Percentiles rank a stretch among this genome's conserved stretches.
Evolutionary conservation across 2,329 filamentous ascomycete genomes (phyloP).

Genomic region (Colletotrichum sp.): DNA sequence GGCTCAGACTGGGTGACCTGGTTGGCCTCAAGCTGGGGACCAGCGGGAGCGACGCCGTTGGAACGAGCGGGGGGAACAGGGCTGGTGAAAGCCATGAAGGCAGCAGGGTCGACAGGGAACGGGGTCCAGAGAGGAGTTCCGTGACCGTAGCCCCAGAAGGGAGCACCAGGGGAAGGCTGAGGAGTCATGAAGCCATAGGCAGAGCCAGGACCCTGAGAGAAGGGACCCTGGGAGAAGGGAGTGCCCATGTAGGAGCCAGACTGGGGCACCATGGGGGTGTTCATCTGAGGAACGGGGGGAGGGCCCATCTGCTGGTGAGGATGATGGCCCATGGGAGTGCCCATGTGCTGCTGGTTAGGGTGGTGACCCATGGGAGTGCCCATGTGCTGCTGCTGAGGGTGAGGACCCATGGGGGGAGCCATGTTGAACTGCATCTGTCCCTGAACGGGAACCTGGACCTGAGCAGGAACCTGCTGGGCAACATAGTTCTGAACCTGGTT

Average conservation of each 20-base stretch:
- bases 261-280: not conserved
- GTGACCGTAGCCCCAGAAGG: conserved; percentile 17
- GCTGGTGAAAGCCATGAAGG: conserved; percentile 7
- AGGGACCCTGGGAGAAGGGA: conserved; percentile 5
- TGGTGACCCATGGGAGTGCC: conserved; percentile 7
- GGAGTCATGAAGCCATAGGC: conserved; percentile 5
- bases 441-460: not conserved
- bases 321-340: not conserved
- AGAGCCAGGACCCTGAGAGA: conserved; percentile 9
- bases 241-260: not conserved
- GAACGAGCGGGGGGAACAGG: not conserved
- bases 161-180: conserved; percentile 8
- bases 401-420: not conserved
- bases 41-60: not conserved
- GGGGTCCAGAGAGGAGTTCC: conserved; percentile 20
- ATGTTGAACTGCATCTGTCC: conserved; percentile 10
- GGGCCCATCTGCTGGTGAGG: not conserved
- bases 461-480: not conserved
- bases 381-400: not conserved
- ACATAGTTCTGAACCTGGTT: not conserved
- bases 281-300: not conserved
- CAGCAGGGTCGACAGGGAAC: not conserved
- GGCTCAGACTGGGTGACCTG: conserved; percentile 18
- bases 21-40: not conserved
- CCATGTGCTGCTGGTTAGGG: not conserved